These are phyloP conservation scores for Jamesozyma gamospora DNA, from an alignment of 805 yeast genomes.

Conservation along the genomic window DNA sequence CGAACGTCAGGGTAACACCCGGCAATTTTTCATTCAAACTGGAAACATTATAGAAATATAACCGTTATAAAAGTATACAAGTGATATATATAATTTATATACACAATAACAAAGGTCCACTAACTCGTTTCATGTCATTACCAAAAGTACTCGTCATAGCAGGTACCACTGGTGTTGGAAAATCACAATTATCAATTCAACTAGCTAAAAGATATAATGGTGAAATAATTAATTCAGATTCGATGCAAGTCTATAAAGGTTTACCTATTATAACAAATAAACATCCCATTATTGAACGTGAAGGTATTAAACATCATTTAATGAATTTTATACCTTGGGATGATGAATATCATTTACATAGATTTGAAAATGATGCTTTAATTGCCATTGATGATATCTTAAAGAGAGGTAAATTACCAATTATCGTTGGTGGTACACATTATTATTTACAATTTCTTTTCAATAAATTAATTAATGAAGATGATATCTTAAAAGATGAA, in stretches of 20 bases:
- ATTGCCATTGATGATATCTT: slow-evolving; percentile 54
- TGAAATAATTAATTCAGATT: slow-evolving; percentile 89
- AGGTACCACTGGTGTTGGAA: slow-evolving; percentile 97
- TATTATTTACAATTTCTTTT: slow-evolving; percentile 80
- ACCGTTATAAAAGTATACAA: too few species aligned
- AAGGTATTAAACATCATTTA: slow-evolving; percentile 73
- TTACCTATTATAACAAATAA: slow-evolving; percentile 78
- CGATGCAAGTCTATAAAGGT: slow-evolving; percentile 86
- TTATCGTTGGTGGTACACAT: slow-evolving; percentile 92
- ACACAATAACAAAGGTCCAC: too few species aligned
- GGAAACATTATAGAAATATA: too few species aligned
- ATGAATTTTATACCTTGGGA: slow-evolving; percentile 77
- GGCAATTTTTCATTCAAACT: too few species aligned
- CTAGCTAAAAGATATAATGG: slow-evolving; percentile 71
- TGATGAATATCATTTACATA: slow-evolving; percentile 70
- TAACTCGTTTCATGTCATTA: too few species aligned
- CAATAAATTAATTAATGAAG: slow-evolving; percentile 37
- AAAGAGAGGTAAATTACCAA: slow-evolving; percentile 62
- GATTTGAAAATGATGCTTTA: slow-evolving; percentile 66
- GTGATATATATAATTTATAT: too few species aligned
- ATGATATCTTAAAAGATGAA: slow-evolving; percentile 1
- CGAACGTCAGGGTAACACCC: too few species aligned
- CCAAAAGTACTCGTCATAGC: slow-evolving; percentile 51
- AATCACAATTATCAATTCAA: slow-evolving; percentile 61
- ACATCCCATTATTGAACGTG: slow-evolving; percentile 72